Evolutionary conservation across 2,329 filamentous ascomycete species (phyloP).

Genomic region (Didymella glomerata): DNA sequence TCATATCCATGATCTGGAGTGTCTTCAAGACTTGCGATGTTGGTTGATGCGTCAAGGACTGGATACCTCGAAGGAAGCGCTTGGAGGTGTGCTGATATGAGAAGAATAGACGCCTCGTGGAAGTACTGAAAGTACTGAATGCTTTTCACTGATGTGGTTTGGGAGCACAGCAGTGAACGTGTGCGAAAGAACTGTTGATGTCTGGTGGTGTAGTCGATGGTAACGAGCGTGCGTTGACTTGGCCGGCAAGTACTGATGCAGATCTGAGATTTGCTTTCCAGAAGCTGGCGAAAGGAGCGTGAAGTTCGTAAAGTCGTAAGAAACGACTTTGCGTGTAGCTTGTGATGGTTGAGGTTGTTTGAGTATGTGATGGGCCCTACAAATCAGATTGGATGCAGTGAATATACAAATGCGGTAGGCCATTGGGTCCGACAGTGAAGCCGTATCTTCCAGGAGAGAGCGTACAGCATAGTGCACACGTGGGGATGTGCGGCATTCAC

Average conservation of each 20-base stretch:
- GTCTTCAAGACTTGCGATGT: not conserved
- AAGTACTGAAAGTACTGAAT: not conserved
- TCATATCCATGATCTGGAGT: not conserved
- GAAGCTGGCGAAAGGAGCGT: not conserved
- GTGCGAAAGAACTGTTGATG: not conserved
- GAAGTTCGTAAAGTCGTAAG: not conserved
- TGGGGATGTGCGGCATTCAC: not conserved
- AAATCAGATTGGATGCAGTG: not conserved
- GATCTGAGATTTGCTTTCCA: not conserved
- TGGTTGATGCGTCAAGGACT: not conserved
- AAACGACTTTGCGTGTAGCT: not conserved
- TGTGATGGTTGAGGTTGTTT: not conserved
- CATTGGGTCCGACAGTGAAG: not conserved
- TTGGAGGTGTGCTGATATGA: not conserved
- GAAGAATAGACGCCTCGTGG: not conserved
- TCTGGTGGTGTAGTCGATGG: not conserved
- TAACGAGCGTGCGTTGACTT: not conserved
- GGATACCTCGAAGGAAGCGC: not conserved
- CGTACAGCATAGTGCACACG: not conserved
- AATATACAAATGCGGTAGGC: not conserved
- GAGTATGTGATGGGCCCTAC: not conserved
- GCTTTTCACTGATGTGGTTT: not conserved
- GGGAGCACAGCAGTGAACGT: not conserved
- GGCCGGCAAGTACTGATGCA: not conserved
- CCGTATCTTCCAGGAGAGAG: not conserved